Percentiles rank a stretch among this genome's conserved stretches.
These are phyloP conservation scores for Trichoderma semiorbis DNA, from an alignment of 2,329 filamentous ascomycete species.

Conservation along the genomic window DNA sequence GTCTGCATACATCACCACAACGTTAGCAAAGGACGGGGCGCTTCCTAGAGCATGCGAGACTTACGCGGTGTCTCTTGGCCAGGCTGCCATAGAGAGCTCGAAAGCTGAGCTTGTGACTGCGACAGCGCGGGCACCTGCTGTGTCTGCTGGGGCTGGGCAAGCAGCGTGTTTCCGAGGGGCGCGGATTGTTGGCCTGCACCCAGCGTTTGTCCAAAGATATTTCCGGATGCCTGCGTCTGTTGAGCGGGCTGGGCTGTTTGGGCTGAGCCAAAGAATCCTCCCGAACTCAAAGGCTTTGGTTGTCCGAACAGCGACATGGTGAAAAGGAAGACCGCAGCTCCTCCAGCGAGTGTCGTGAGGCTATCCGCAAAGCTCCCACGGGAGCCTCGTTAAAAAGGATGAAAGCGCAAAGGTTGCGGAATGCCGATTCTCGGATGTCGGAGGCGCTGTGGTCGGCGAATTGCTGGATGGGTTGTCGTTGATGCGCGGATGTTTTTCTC, in stretches of 20 bases:
- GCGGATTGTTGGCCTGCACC: slow-evolving; percentile 37
- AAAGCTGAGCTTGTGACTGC: slow-evolving; percentile 46
- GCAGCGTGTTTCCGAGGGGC: slow-evolving; percentile 29
- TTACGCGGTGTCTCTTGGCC: slow-evolving; percentile 49
- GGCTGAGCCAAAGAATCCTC: slow-evolving; percentile 38
- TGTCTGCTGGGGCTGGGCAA: slow-evolving; percentile 38
- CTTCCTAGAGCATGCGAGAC: slow-evolving; percentile 19
- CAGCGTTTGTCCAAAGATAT: slow-evolving; percentile 32
- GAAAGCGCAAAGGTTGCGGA: not conserved
- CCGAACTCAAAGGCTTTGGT: slow-evolving; percentile 33
- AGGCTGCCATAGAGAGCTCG: slow-evolving; percentile 52
- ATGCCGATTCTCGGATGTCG: not conserved
- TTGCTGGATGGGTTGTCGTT: not conserved
- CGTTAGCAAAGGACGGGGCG: not conserved
- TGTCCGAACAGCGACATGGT: slow-evolving; percentile 41
- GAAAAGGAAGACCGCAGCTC: not conserved
- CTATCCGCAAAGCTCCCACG: slow-evolving; percentile 18
- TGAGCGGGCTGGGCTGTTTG: slow-evolving; percentile 34
- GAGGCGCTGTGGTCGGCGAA: not conserved
- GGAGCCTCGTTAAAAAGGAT: slow-evolving; percentile 5
- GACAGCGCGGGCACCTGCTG: slow-evolving; percentile 42
- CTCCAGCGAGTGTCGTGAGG: slow-evolving; percentile 3
- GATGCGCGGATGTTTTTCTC: not conserved
- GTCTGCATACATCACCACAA: slow-evolving; percentile 27
- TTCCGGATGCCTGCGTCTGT: slow-evolving; percentile 23